Evolutionary conservation across 2,329 filamentous ascomycete genomes (phyloP), one percentile per base, ranked within the genome.

Genomic region (Aureobasidium vineae): DNA sequence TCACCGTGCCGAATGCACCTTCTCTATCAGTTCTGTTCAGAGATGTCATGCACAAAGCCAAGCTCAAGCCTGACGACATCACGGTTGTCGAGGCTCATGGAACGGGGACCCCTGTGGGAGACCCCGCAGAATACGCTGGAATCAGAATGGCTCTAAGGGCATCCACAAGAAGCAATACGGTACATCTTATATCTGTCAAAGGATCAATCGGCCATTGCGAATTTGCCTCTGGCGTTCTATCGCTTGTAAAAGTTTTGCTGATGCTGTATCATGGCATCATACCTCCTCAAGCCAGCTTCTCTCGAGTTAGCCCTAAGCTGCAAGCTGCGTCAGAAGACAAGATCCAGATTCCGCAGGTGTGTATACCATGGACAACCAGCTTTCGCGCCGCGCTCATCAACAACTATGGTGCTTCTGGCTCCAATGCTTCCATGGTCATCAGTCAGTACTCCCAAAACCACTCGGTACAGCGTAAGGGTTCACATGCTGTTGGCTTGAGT

Each of bases 221-320:
- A 56, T 66, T 69, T 65, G 71, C 66, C 10, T 69, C 74, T 36
- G 74, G 74, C n/a, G 74, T 83, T 45, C 86, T 81, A 19, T 83
- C 81, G n/a, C 77, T 90, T 2, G 79, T 86, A 72, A 90, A 90
- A 75, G 83, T 88, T 0, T 75, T 90, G 2, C 72, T 89, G 73
- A 89, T 89, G 86, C 75, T 89, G 66, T 81, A 86, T 74, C 84
- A 89, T 71, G 83, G 82, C 63, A 74, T 77, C 3, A 89, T 90
- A 43, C 87, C 87, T 0, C 87, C 86, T 0, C 88, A 91, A 68
- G 81, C 85, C 5, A 52, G 47, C 23, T 52, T 52, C 47, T 28
- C 11, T 2, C 10, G 15, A 16, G 3, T 52, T 11, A 52, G 16
- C 13, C 23, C 47, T 21, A 88, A 88, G 33, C 33, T 33, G 33